Evolutionary conservation across 176 grass and related monocot species (phyloP), one percentile per base, ranked within the genome.

Genomic region (Tillandsia leiboldiana): DNA sequence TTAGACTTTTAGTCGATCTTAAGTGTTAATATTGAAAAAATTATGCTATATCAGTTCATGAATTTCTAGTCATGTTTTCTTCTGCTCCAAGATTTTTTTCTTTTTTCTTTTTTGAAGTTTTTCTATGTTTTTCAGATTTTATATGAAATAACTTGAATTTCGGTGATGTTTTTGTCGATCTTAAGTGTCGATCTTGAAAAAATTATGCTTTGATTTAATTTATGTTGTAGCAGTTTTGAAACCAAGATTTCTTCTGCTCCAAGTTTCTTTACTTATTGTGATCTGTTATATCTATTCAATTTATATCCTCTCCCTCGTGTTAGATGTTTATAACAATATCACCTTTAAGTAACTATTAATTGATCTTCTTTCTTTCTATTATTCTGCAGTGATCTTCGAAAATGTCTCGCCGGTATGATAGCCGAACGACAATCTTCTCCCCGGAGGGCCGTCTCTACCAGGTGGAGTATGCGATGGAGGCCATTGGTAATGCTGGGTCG

Each of bases 381-480:
- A 18, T 61, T 15, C 10, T n/a, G 56, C 56, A 61, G 56, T 61
- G 56, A 61, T 22, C 56, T 61, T 15, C 18, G 10, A 61, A 61
- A 61, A 96, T 96, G 91, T 96, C 91, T 81, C 91, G 91, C 72
- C 87, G 91, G 27, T 96, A 96, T 66, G 91, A 96, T 70, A 96
- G 91, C 87, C 87, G 91, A 23, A 96, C 91, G 14, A 90, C 91
- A 72, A 96, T 96, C 79, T 96, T 96, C 91, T 96, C 91, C 33
- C 91, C 91, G 72, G 91, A 96, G 70, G 91, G 91, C 9, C 84
- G 91, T 2, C 79, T 96, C 3, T 96, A 96, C 87, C 91, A 96
- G 84, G 91, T 96, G 79, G 91, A 96, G 82, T 96, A 96, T 76
- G 91, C 91, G 63, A 96, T 96, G 91, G 91, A 96, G 87, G 91